Evolutionary conservation across 2,329 filamentous ascomycete genomes (phyloP), one percentile per base, ranked within the genome.

Genomic region (Penicillium sclerotigenum): DNA sequence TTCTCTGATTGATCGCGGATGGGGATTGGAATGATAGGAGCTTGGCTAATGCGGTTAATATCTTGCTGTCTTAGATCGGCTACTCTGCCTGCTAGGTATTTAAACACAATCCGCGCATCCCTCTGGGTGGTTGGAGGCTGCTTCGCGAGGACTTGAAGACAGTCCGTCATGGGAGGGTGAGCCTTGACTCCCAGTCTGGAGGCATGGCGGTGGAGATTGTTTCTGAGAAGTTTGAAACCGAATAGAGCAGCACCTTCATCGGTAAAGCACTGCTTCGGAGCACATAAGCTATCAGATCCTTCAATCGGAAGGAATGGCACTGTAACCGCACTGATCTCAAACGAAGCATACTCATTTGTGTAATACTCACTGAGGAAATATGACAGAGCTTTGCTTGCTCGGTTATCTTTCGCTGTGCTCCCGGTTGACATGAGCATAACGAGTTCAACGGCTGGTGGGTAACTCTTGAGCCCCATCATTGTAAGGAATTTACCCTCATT

Each of bases 361-460:
- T 90, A 86, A 70, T 93, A 88, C 66, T 93, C 89, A 29, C 84
- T 81, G 53, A 96, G 83, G 71, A 91, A 96, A 72, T 96, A 97
- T 2, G 82, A 81, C 79, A 96, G 84, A 0, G 90, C 84, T 54
- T 84, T 85, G 41, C 84, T 81, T 58, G 91, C 85, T 37, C 91
- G 75, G 9, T 69, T 65, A 63, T 86, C 77, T 42, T 77, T 78
- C 18, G 59, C 78, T 62, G 72, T 86, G 72, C 68, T 84, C 61
- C 71, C 79, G 43, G 83, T 84, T 31, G 86, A 81, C 82, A 97
- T 91, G 71, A 95, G 86, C 6, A 87, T 81, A 4, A 96, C 82
- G 9, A 99, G 79, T 57, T 93, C 90, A 4, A 82, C 79, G 0
- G 87, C 88, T 3, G 83, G 80, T 1, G 94, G 94, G 67, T 82